phyloP scores from a whole-genome alignment of 2,329 filamentous ascomycete genomes.

The Diaporthe amygdali region DNA sequence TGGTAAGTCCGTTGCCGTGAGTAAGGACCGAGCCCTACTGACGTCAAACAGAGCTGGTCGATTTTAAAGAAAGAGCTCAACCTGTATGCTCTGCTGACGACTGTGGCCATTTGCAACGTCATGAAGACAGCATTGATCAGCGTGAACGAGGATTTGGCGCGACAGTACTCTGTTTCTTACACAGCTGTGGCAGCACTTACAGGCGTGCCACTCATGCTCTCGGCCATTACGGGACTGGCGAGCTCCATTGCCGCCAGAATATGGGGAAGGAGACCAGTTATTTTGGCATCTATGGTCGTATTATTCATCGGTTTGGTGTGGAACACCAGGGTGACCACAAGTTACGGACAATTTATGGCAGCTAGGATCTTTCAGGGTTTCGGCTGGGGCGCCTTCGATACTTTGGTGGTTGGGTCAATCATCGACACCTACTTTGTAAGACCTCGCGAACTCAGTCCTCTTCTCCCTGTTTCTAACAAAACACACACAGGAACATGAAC shows the following conservation, averaged over 20 bases:
- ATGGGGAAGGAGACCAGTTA: slow-evolving; percentile 59
- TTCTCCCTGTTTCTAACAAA: slow-evolving; percentile 29
- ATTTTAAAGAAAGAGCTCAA: slow-evolving; percentile 58
- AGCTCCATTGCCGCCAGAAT: slow-evolving; percentile 50
- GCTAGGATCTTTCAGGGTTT: slow-evolving; percentile 61
- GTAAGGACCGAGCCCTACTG: neutral
- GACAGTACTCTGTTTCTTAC: slow-evolving; percentile 50
- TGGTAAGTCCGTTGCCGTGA: slow-evolving; percentile 44
- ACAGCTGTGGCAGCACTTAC: slow-evolving; percentile 55
- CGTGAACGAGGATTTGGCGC: slow-evolving; percentile 50
- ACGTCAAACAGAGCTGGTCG: slow-evolving; percentile 56
- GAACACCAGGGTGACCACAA: slow-evolving; percentile 50
- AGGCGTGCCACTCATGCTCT: slow-evolving; percentile 57
- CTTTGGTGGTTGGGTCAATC: slow-evolving; percentile 56
- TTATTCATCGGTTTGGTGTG: slow-evolving; percentile 56
- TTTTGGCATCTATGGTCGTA: slow-evolving; percentile 50
- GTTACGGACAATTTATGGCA: slow-evolving; percentile 53
- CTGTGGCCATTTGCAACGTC: slow-evolving; percentile 51
- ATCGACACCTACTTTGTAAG: slow-evolving; percentile 63
- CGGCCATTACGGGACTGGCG: slow-evolving; percentile 49
- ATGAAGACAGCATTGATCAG: slow-evolving; percentile 60
- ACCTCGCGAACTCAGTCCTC: neutral
- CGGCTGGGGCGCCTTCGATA: slow-evolving; percentile 65
- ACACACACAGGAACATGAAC: slow-evolving; percentile 56
- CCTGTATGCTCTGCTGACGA: slow-evolving; percentile 51